Base-by-base conservation (phyloP, 2,329 filamentous ascomycete genomes). In the Biscogniauxia sp. region DNA sequence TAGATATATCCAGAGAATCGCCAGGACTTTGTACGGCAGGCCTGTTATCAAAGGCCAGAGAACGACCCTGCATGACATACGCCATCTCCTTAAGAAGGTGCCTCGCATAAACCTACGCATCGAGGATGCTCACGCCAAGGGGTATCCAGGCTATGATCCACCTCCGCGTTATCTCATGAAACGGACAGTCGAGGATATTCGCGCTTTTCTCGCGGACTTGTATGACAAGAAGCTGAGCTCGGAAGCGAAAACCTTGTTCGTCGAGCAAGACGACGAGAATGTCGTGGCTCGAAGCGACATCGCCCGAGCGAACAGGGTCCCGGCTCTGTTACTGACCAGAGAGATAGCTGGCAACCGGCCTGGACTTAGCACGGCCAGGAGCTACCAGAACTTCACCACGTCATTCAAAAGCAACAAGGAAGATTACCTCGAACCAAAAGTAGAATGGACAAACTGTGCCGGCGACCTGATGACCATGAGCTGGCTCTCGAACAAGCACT, bases 401-500 rank as follows among this genome's bases (percentile, higher is more conserved):
- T 77, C 79, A 45, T 77, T 83, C 50, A 75, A 69, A 20, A 79
- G 74, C 45, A 71, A 75, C 23, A 73, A 74, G 5, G 85, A 88
- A 65, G 85, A 88, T 59, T 74, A 73, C 1, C 64, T 88, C 3
- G 75, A 79, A 53, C 73, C 81, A 8, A 76, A 80, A 26, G 76
- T 80, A 2, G 81, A 87, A 66, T 88, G 84, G 77, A 84, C 81
- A 1, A 82, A 84, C 65, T 87, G 84, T 56, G 85, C 86, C 28
- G 86, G 86, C 3, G 86, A 88, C 66, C 82, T 88, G 51, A 77
- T 80, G 20, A 83, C 85, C 2, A 77, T 87, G 54, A 78, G 78
- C 19, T 89, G 86, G 86, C 75, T 84, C 0, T 82, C 82, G 0
- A 68, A 81, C 20, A 69, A 77, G n/a, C 75, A 76, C 17, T 84